These are phyloP conservation scores for Wickerhamiella dianesei DNA, from an alignment of 805 yeast genomes.

Conservation along the genomic window DNA sequence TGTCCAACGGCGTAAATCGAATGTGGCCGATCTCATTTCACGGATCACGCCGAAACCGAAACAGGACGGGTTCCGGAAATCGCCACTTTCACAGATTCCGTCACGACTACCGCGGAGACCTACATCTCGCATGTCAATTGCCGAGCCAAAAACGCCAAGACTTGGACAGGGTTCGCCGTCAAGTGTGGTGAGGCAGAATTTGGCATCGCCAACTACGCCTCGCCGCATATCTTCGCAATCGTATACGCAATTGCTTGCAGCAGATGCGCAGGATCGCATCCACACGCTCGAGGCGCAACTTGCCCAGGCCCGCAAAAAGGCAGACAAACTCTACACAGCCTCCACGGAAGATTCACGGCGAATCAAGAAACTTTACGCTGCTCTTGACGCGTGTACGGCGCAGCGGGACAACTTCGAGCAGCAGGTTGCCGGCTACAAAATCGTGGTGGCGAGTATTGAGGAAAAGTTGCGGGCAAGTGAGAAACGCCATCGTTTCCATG, in stretches of 20 bases:
- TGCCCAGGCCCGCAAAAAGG: background rate
- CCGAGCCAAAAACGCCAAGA: background rate
- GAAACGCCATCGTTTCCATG: conserved; percentile 17
- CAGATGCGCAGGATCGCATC: background rate
- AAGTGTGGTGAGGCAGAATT: background rate
- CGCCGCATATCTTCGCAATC: background rate
- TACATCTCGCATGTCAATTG: background rate
- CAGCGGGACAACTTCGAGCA: conserved; percentile 21
- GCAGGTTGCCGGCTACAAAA: conserved; percentile 22
- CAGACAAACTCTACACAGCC: background rate
- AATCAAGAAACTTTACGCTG: conserved; percentile 10
- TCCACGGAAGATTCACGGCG: background rate
- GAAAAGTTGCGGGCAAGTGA: conserved; percentile 16
- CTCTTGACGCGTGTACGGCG: conserved; percentile 15
- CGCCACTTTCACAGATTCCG: background rate
- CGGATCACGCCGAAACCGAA: background rate
- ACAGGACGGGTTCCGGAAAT: too few relatives aligned
- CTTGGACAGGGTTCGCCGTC: background rate
- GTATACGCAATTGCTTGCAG: background rate
- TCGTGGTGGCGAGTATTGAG: conserved; percentile 19
- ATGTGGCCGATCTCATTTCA: background rate
- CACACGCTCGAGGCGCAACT: background rate
- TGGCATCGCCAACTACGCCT: too few relatives aligned
- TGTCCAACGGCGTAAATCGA: background rate
- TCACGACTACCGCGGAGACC: background rate